A percentile compares a stretch with the other conserved stretches of the same genome.
phyloP scores from a whole-genome alignment of 129 eudicot species.

The Pseudognaphalium luteoalbum region DNA sequence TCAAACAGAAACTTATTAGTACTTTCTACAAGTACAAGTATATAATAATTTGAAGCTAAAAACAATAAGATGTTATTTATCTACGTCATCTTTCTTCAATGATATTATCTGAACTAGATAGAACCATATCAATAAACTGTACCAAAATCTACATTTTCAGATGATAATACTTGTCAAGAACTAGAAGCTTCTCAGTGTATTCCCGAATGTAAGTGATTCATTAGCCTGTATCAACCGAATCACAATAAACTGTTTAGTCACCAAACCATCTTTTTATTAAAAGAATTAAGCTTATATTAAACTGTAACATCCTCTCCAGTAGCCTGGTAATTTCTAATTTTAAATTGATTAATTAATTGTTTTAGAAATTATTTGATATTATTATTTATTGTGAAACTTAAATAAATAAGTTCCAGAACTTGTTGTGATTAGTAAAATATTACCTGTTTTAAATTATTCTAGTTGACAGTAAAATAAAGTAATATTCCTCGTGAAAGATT shows the following conservation, averaged over 20 bases:
- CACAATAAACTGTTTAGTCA: background rate
- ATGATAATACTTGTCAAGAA: constrained; percentile 89
- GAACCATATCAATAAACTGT: background rate
- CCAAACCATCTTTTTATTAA: background rate
- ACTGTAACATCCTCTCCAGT: background rate
- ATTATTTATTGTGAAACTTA: too few species aligned
- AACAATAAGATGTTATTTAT: constrained; percentile 17
- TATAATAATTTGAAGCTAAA: background rate
- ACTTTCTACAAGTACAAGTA: background rate
- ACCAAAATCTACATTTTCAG: constrained; percentile 38
- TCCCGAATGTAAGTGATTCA: constrained; percentile 80
- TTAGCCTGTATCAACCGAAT: constrained; percentile 54
- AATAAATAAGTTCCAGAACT: too few species aligned
- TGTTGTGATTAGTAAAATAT: too few species aligned
- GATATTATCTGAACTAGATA: constrained; percentile 1
- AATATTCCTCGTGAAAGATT: too few species aligned
- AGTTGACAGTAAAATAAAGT: too few species aligned
- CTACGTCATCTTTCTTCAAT: constrained; percentile 1
- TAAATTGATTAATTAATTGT: too few species aligned
- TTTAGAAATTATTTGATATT: too few species aligned
- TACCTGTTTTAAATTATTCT: too few species aligned
- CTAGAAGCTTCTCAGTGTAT: constrained; percentile 86
- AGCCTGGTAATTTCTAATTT: too few species aligned
- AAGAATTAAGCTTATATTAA: background rate
- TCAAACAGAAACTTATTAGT: background rate